These are phyloP conservation scores for Paecilomyces sp. DNA, from an alignment of 2,329 filamentous ascomycete genomes.

Conservation along the genomic window DNA sequence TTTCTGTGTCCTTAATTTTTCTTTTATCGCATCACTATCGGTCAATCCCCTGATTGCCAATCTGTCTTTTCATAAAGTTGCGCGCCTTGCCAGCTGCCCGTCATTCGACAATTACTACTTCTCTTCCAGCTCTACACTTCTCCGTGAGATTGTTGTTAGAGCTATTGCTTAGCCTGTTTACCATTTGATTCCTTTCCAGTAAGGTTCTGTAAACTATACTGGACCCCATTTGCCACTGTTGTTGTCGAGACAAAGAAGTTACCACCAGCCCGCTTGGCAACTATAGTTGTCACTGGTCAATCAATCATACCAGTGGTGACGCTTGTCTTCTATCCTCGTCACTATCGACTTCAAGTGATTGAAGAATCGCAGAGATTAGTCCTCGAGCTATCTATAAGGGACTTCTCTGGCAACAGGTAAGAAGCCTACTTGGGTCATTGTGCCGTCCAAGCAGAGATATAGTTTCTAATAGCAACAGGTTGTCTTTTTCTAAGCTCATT, in stretches of 20 bases:
- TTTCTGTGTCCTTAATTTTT: background rate
- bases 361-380: background rate
- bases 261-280: background rate
- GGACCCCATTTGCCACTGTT: slow-evolving; percentile 18
- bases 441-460: background rate
- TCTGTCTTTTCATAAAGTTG: background rate
- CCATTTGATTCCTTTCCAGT: slow-evolving; percentile 6
- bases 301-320: background rate
- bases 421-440: background rate
- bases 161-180: background rate
- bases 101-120: background rate
- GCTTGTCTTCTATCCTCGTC: background rate
- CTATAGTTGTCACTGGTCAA: background rate
- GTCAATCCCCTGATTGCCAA: background rate
- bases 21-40: background rate
- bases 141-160: slow-evolving; percentile 15
- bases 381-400: background rate
- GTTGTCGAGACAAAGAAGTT: slow-evolving; percentile 6
- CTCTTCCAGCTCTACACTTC: slow-evolving; percentile 9
- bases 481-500: background rate
- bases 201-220: slow-evolving; percentile 7
- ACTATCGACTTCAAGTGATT: background rate
- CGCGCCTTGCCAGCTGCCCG: background rate
- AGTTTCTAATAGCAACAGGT: background rate
- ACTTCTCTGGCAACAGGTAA: background rate